Evolutionary conservation across 225 moss, liverwort and hornwort species (phyloP), one percentile per base, ranked within the genome.

Genomic region (Physcomitrium patens): DNA sequence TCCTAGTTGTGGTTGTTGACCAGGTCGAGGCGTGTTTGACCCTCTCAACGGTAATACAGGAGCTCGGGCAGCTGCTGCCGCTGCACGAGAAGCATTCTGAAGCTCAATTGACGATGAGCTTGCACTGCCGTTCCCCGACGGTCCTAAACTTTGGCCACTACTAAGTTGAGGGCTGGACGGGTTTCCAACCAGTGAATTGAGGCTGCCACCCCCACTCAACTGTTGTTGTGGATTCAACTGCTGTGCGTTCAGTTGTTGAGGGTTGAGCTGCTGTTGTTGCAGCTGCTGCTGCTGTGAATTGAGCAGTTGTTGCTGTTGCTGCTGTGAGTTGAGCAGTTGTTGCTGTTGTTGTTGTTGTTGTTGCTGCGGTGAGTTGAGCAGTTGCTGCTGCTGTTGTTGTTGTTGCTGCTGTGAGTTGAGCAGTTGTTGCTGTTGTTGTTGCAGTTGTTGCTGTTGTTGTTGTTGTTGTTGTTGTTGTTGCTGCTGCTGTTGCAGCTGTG

Each of bases 161-260:
- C 79, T 84, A 73, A 99, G 75, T 77, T 95, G 99, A 53, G 99
- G 91, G 73, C 95, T 99, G 49, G 89, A 81, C 67, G 99, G 95
- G 66, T 87, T 92, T 14, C 95, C 99, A 19, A 95, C 95, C 10
- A 91, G 88, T 56, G 91, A 82, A 70, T 86, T 91, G 23, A 99
- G 80, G 50, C 87, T 90, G 37, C 93, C 91, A 65, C 85, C 86
- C 10, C 83, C 73, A 64, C 88, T 85, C 75, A 93, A 83, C 31
- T 85, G 94, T 67, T 97, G 96, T 26, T 86, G 86, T 6, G 89
- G 20, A 74, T 78, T 92, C 70, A 92, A 74, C 69, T 90, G 94
- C 84, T 89, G 93, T 1, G 84, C 42, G 51, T 79, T 91, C 22
- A 82, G 31, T 89, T 86, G 93, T 70, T 91, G 91, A 26, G 77